phyloP scores from a whole-genome alignment of 768 basidiomycete species.

The Galerina marginata region DNA sequence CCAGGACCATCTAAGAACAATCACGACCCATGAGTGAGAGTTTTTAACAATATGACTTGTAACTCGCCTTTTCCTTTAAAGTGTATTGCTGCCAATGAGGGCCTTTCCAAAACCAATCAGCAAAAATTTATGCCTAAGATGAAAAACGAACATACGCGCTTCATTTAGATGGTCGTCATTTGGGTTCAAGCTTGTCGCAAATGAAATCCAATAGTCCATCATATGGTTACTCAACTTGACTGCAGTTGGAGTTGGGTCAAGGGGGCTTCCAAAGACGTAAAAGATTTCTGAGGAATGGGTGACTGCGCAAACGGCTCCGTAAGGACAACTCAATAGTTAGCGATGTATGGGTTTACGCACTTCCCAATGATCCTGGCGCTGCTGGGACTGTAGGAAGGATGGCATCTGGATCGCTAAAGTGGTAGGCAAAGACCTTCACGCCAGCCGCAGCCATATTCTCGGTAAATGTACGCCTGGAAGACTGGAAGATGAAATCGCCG shows the following conservation, averaged over 20 bases:
- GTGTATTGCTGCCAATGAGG: constrained; percentile 17
- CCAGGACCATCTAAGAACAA: constrained; percentile 6
- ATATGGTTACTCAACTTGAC: constrained; percentile 11
- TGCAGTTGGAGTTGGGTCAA: constrained; percentile 5
- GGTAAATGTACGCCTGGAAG: constrained; percentile 32
- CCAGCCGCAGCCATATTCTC: constrained; percentile 41
- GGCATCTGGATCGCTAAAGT: constrained; percentile 38
- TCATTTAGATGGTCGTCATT: constrained; percentile 12
- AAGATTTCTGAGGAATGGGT: constrained; percentile 13
- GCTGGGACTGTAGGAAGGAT: constrained; percentile 21
- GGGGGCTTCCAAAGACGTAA: constrained; percentile 12
- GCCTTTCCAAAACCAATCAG: neutral
- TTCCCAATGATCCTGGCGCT: constrained; percentile 26
- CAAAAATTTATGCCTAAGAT: neutral
- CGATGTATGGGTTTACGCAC: constrained; percentile 18
- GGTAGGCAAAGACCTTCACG: constrained; percentile 40
- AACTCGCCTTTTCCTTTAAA: constrained; percentile 7
- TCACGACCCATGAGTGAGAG: neutral
- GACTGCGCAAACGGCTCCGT: neutral
- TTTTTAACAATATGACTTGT: too few relatives aligned
- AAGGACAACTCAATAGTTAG: neutral
- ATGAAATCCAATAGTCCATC: constrained; percentile 21
- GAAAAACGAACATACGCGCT: neutral
- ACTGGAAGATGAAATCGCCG: constrained; percentile 35
- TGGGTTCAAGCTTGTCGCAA: constrained; percentile 16